Evolutionary conservation across 2,329 filamentous ascomycete genomes (phyloP), one percentile per base, ranked within the genome.

Genomic region (Dactylellina haptotyla): DNA sequence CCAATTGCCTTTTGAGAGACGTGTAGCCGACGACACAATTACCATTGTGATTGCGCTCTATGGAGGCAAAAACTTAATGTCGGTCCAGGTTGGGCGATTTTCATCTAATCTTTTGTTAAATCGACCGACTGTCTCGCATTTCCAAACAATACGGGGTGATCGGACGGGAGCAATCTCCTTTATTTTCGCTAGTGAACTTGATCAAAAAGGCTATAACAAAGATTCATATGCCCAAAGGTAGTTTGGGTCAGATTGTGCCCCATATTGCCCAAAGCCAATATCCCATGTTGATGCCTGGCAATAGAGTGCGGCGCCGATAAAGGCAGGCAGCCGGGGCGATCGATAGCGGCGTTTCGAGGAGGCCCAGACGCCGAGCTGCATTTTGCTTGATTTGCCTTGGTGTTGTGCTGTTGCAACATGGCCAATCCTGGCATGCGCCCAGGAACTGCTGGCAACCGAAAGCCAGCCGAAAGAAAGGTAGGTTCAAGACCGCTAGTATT

Each of bases 391-490:
- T 65, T 28, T n/a, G 54, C 53, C 63, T 25, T 54, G 30, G 30
- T 54, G 50, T 54, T 54, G 50, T 39, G 50, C 50, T 58, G 34
- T 41, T 39, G 50, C 34, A 63, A 39, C 59, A 58, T n/a, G 43
- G 67, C 43, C 18, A 28, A 53, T 20, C 67, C 67, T 51, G 16
- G 53, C 30, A 4, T 32, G 48, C 25, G 20, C 53, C 61, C 28
- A 23, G n/a, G n/a, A n/a, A n/a, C n/a, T n/a, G n/a, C n/a, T n/a
- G n/a, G 58, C 28, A 54, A 34, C 41, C 67, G 67, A 72, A 41
- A 53, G 67, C 26, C 59, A 58, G 39, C 51, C 64, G 67, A 63
- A 46, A 28, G 67, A 58, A 30, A 23, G 57, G 39, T 70, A 54
- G 34, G 26, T 39, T 45, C 30, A 32, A 72, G 53, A 56, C 67